Evolutionary conservation across 257 asterid genomes (phyloP).

Genomic region (Lantana camara): DNA sequence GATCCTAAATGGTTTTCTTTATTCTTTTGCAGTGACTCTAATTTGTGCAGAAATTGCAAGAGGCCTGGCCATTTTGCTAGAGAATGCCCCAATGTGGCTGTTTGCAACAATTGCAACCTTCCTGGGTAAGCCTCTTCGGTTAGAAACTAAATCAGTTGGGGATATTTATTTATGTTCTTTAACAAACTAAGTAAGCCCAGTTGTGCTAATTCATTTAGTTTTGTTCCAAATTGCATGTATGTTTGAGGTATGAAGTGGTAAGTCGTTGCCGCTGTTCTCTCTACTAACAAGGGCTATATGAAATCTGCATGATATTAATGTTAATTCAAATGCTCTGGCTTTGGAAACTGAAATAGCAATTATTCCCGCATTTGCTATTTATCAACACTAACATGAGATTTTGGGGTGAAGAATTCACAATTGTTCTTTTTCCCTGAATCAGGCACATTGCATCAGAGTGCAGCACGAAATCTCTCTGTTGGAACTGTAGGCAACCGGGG

Average conservation of each 20-base stretch:
- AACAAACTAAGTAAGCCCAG: neutral
- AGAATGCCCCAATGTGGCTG: constrained; percentile 92
- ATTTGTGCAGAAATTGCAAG: constrained; percentile 93
- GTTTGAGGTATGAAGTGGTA: too few relatives aligned
- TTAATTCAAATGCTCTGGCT: neutral
- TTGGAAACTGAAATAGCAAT: neutral
- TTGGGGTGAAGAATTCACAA: too few relatives aligned
- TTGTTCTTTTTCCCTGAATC: constrained; percentile 28
- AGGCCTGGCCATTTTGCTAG: constrained; percentile 98
- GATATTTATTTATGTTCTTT: neutral
- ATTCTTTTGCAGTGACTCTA: constrained; percentile 60
- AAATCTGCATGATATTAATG: neutral
- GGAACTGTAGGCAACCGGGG: constrained; percentile 82
- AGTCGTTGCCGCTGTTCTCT: too few relatives aligned
- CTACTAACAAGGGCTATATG: too few relatives aligned
- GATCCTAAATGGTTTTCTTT: constrained; percentile 4
- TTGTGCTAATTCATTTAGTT: neutral
- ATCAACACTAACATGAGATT: too few relatives aligned
- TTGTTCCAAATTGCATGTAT: neutral
- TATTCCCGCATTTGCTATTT: neutral
- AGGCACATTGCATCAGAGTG: constrained; percentile 61
- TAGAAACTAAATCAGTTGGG: constrained; percentile 9
- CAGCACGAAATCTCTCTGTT: constrained; percentile 52
- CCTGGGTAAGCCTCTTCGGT: constrained; percentile 71
- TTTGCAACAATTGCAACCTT: constrained; percentile 96